Evolutionary conservation across 768 basidiomycete species (phyloP).

Genomic region (Tulasnella sp.): DNA sequence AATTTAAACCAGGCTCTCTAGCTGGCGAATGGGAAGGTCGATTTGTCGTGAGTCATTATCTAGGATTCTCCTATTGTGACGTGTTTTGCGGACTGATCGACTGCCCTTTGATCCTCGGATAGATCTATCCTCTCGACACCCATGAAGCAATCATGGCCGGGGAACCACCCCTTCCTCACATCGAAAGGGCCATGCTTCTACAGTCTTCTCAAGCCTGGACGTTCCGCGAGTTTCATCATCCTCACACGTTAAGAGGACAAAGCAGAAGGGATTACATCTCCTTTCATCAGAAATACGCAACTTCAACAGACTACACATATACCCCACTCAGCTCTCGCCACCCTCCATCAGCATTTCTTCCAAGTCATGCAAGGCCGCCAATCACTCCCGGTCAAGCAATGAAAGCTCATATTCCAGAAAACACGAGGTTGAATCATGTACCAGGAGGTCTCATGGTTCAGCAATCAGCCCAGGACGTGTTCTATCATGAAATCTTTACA

Average conservation of each 20-base stretch:
- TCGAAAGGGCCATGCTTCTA: background rate
- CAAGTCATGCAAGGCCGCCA: too few relatives aligned
- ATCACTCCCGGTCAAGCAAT: background rate
- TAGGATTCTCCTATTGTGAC: background rate
- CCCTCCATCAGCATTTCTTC: too few relatives aligned
- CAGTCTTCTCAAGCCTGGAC: constrained; percentile 11
- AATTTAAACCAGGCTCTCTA: constrained; percentile 14
- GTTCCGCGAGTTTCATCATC: constrained; percentile 10
- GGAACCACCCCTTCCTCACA: background rate
- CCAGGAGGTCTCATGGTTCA: background rate
- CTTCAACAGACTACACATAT: background rate
- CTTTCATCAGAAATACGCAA: background rate
- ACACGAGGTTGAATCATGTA: background rate
- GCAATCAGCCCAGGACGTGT: background rate
- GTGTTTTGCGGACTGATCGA: background rate
- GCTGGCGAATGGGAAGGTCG: constrained; percentile 18
- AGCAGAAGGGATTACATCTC: background rate
- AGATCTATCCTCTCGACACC: constrained; percentile 8
- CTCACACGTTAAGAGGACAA: background rate
- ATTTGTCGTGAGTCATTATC: constrained; percentile 13
- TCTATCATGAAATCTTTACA: constrained; percentile 1
- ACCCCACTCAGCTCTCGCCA: background rate
- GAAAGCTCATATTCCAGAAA: background rate
- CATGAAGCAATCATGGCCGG: constrained; percentile 4
- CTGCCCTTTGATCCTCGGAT: background rate